Conservation (phyloP, 169 alveolate species). For the Eimeria acervulina region DNA sequence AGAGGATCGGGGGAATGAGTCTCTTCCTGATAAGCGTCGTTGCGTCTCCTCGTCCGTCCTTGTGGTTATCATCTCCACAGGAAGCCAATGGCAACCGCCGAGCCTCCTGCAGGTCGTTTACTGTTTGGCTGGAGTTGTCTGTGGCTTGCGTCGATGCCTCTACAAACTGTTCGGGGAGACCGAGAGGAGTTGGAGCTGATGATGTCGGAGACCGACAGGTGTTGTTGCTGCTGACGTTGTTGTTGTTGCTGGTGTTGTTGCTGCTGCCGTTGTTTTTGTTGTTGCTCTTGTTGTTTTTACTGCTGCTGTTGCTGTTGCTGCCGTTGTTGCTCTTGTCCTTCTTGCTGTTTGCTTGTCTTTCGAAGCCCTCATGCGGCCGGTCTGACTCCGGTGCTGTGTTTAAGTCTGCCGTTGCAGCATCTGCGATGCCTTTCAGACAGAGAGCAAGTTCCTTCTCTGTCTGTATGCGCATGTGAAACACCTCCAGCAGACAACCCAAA, state of each 20-base stretch:
- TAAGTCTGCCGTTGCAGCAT: not conserved
- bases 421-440: slow-evolving; percentile 28
- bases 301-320: not conserved
- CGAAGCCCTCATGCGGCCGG: not conserved
- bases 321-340: not conserved
- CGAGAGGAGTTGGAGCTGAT: not conserved
- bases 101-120: not conserved
- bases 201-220: not conserved
- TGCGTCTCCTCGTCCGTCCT: not conserved
- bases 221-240: not conserved
- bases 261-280: not conserved
- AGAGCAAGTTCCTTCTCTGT: not conserved
- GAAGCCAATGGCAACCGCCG: no score
- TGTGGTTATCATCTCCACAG: not conserved
- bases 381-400: not conserved
- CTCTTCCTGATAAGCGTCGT: not conserved
- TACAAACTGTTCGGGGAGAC: not conserved
- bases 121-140: not conserved
- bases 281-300: not conserved
- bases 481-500: slow-evolving; percentile 51
- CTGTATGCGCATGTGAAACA: slow-evolving; percentile 23
- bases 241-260: not conserved
- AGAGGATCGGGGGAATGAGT: not conserved
- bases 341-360: not conserved
- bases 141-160: not conserved